phyloP scores from a whole-genome alignment of 1,284 basidiomycete species.

The Lentinula novae-zelandiae region DNA sequence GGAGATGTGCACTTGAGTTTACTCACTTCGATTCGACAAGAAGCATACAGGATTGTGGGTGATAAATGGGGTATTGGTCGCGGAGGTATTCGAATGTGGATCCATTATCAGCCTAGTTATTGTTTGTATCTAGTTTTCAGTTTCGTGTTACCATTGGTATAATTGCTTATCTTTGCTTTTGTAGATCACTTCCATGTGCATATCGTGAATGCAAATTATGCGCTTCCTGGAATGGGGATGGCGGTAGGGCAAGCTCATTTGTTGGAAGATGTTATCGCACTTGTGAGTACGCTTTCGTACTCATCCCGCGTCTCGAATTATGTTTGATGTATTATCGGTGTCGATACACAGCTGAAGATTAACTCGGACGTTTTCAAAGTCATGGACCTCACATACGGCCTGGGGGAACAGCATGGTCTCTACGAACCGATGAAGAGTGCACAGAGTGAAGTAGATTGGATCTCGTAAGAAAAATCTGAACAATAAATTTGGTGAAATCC shows the following conservation, averaged over 20 bases:
- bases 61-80: constrained; percentile 59
- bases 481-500: background rate
- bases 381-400: constrained; percentile 79
- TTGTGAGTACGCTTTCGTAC: constrained; percentile 48
- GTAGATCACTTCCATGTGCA: constrained; percentile 95
- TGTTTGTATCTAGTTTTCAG: constrained; percentile 52
- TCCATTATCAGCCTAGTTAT: constrained; percentile 97
- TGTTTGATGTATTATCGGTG: background rate
- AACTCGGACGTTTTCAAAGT: constrained; percentile 46
- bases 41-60: constrained; percentile 49
- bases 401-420: constrained; percentile 81
- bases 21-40: constrained; percentile 61
- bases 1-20: constrained; percentile 59
- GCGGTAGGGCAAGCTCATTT: constrained; percentile 90
- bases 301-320: background rate
- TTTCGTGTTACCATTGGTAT: background rate
- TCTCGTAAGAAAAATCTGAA: background rate
- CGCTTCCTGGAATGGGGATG: constrained; percentile 63
- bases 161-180: background rate
- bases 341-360: constrained; percentile 4
- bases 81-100: constrained; percentile 72
- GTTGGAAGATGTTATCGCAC: constrained; percentile 85
- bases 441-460: constrained; percentile 7
- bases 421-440: constrained; percentile 43
- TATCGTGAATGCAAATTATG: constrained; percentile 76